phyloP scores from a whole-genome alignment of 768 basidiomycete species.

The Rhodosporidiobolus sp. region DNA sequence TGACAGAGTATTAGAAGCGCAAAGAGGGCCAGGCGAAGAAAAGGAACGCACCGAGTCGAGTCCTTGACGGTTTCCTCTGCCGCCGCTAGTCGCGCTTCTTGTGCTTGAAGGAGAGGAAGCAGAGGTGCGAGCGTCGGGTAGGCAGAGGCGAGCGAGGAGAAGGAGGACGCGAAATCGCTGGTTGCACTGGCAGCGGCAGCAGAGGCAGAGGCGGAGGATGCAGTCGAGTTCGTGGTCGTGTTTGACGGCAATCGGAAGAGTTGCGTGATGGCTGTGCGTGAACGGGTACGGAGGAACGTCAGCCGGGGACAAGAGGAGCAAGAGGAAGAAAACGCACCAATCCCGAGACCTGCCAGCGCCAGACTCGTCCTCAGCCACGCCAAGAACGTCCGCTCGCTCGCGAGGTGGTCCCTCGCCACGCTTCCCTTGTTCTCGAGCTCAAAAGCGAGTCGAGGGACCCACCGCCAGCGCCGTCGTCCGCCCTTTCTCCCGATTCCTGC shows the following conservation, averaged over 20 bases:
- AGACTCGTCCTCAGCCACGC: constrained; percentile 58
- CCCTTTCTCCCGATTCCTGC: background rate
- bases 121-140: constrained; percentile 8
- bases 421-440: constrained; percentile 55
- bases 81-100: background rate
- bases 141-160: background rate
- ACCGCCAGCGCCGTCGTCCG: background rate
- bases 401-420: constrained; percentile 59
- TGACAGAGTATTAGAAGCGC: too few relatives aligned
- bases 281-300: too few relatives aligned
- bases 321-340: constrained; percentile 15
- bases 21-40: too few relatives aligned
- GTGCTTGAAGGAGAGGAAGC: constrained; percentile 10
- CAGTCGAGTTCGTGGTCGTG: background rate
- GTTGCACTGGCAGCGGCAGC: background rate
- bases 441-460: constrained; percentile 1
- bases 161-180: background rate
- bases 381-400: constrained; percentile 57
- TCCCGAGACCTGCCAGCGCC: constrained; percentile 32
- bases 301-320: background rate
- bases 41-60: constrained; percentile 14
- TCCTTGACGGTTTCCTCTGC: background rate
- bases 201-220: background rate
- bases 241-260: constrained; percentile 29
- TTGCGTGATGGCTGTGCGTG: constrained; percentile 34